Conservation (phyloP, 1,284 basidiomycete genomes). For the Tetrapyrgos nigripes region DNA sequence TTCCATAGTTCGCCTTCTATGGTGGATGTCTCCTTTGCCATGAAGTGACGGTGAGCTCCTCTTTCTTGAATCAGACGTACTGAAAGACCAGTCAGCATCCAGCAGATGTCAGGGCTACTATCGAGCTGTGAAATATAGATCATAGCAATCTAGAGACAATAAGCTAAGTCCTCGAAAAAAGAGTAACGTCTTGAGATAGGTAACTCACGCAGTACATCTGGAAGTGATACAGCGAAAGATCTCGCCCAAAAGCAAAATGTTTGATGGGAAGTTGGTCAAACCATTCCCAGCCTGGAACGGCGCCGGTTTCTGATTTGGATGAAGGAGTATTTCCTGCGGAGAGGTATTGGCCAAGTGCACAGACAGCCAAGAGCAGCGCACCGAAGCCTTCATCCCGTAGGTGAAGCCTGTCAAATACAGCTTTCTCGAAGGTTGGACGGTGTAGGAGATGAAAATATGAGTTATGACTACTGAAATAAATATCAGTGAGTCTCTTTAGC, state of each 20-base stretch:
- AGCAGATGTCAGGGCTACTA: conserved; percentile 58
- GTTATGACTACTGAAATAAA: conserved; percentile 51
- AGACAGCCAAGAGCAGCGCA: conserved; percentile 66
- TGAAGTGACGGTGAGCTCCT: conserved; percentile 59
- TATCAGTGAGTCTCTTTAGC: conserved; percentile 45
- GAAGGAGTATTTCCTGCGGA: background rate
- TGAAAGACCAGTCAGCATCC: conserved; percentile 71
- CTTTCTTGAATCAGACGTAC: conserved; percentile 73
- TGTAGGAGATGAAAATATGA: conserved; percentile 51
- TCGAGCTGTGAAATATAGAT: conserved; percentile 1
- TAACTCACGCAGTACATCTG: conserved; percentile 49
- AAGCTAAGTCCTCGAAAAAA: too few relatives aligned
- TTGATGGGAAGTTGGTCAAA: conserved; percentile 50
- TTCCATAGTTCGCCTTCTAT: conserved; percentile 11
- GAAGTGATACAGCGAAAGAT: conserved; percentile 60
- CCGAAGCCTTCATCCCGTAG: conserved; percentile 60
- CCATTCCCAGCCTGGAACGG: background rate
- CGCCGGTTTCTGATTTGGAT: background rate
- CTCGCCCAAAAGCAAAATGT: conserved; percentile 48
- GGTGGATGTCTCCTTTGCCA: conserved; percentile 34
- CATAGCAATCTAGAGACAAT: conserved; percentile 10
- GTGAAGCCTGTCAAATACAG: conserved; percentile 56
- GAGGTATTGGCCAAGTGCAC: conserved; percentile 58
- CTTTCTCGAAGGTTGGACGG: conserved; percentile 48
- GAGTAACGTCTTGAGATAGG: background rate